A percentile compares a stretch with the other conserved stretches of the same genome.
phyloP scores from a whole-genome alignment of 225 moss, liverwort and hornwort genomes.

The Asterella californica region DNA sequence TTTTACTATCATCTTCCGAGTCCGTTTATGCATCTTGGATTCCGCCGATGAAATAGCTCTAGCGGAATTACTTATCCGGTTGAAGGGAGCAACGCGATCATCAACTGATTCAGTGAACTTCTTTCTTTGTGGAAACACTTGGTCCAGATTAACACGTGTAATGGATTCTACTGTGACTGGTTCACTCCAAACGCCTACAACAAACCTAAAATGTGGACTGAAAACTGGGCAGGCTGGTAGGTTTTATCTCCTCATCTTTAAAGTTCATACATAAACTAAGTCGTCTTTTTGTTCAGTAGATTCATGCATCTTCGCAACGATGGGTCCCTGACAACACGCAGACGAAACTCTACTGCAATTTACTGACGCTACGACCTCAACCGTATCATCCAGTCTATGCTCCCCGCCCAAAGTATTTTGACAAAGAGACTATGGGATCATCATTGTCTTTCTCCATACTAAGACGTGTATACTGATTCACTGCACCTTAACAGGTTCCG shows the following conservation, averaged over 20 bases:
- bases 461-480: neutral
- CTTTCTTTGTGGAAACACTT: neutral
- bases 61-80: no score
- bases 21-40: no score
- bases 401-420: neutral
- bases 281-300: no score
- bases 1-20: no score
- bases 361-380: neutral
- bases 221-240: conserved; percentile 56
- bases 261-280: no score
- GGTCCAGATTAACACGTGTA: conserved; percentile 88
- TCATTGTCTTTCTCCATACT: neutral
- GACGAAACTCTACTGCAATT: no score
- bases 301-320: no score
- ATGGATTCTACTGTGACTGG: conserved; percentile 86
- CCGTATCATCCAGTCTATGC: neutral
- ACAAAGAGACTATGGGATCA: neutral
- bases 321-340: no score
- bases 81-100: neutral
- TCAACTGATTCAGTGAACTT: neutral
- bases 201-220: conserved; percentile 86
- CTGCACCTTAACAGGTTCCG: conserved; percentile 43
- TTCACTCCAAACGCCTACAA: conserved; percentile 56
- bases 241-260: neutral
- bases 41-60: no score